Evolutionary conservation across 83 land plant genomes (phyloP), one percentile per base, ranked within the genome.

Genomic region (Picea abies): DNA sequence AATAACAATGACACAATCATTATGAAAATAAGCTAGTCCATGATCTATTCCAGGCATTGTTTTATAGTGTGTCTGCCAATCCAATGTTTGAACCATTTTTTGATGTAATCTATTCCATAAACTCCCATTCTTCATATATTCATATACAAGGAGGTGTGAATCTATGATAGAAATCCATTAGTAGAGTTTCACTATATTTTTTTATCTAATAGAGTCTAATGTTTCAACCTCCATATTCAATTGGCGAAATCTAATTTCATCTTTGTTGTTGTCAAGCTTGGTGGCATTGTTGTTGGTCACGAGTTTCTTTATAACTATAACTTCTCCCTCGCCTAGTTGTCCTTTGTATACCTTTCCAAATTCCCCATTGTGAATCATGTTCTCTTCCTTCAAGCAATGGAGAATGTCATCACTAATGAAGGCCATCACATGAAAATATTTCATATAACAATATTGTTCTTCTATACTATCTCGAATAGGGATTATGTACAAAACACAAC

Each of bases 331-430:
- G 3, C 11, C 15, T 11, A 90, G 78, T 7, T 63, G 79, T 16
- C 87, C 93, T 26, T 80, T 81, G 88, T 93, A 93, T 78, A 93
- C 95, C 26, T 83, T 83, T 39, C 95, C 95, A 15, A 88, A 93
- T 9, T 86, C 88, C 16, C 95, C 95, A 80, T 78, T 84, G 25
- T 90, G 91, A 32, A 93, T 90, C 70, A 90, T 29, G 61, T 93
- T 93, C 75, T 90, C 88, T 9, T 80, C 73, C 63, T 87, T 83
- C 72, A 93, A 84, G 7, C 71, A 64, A 25, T 73, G 60, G 4
- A 90, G 60, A 68, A 93, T 89, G 19, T 90, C 91, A 12, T 85
- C 63, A 67, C 87, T 93, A 4, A 84, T 71, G 84, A 93, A 88
- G n/a, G 49, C 82, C 63, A 89, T 29, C 14, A 79, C 63, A 17